Base-by-base conservation (phyloP, 2,329 filamentous ascomycete genomes). In the Pseudogymnoascus sp. region DNA sequence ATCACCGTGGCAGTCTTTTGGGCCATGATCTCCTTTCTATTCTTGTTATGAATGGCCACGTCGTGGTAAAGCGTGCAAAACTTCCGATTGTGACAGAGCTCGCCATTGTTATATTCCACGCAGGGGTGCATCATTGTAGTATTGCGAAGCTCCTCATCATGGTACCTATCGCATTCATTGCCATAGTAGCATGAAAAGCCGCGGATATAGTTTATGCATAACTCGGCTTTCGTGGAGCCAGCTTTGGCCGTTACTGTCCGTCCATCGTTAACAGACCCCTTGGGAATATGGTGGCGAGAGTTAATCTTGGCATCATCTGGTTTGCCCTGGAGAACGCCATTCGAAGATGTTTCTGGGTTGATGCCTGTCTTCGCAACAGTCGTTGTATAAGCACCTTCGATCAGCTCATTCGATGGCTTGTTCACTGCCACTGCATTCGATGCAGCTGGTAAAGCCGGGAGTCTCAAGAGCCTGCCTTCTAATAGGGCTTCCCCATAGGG, bases 31-130 rank as follows among this genome's bases (percentile, higher is more conserved):
- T 30, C 49, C 49, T 33, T 55, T 12, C 49, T 55, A 12, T 55
- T 55, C n/a, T 33, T 55, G n/a, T 55, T 33, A 3, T 55, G 49
- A 14, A 14, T 19, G 9, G 28, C 28, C 9, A 55, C 11, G n/a
- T 55, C 49, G 19, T 55, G 49, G 22, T 33, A 55, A 12, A 55
- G 49, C 28, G 49, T 55, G 49, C 49, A 55, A n/a, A 33, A 55
- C 14, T 55, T 55, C 28, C 49, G 49, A 33, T 55, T 55, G 28
- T 14, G 28, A 4, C 49, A 55, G 16, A 55, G 49, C 49, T 33
- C 9, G 9, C 49, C 49, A 33, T n/a, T 55, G 28, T 55, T 55
- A 19, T 55, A 55, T 12, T 55, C 49, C 14, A 33, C 7, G 28
- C 49, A 55, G 1, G 49, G 49, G 11, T 33, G 9, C 49, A 55